These are phyloP conservation scores for Boletus reticuloceps DNA, from an alignment of 768 basidiomycete species.

Conservation along the genomic window DNA sequence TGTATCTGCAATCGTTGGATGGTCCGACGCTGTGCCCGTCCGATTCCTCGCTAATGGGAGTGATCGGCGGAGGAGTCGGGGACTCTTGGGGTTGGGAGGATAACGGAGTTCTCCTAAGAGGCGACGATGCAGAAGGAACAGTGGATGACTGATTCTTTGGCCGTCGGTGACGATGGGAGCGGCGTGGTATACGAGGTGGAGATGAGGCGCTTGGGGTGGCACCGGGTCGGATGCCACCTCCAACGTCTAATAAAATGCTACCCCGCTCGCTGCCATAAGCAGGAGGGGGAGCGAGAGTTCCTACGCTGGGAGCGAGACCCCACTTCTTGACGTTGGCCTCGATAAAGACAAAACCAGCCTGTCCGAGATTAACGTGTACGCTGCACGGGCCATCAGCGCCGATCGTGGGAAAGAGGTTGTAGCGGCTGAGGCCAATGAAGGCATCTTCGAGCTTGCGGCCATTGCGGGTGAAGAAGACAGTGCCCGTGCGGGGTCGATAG, in stretches of 20 bases:
- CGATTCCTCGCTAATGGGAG: slow-evolving; percentile 69
- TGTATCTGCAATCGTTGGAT: slow-evolving; percentile 48
- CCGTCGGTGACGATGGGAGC: slow-evolving; percentile 61
- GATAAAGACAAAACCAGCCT: slow-evolving; percentile 98
- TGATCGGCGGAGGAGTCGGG: slow-evolving; percentile 62
- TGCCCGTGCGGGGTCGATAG: slow-evolving; percentile 93
- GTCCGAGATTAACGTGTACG: slow-evolving; percentile 96
- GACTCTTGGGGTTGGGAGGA: slow-evolving; percentile 45
- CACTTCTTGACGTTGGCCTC: slow-evolving; percentile 99
- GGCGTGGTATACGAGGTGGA: slow-evolving; percentile 42
- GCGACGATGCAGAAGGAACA: slow-evolving; percentile 57
- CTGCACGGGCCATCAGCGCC: slow-evolving; percentile 96
- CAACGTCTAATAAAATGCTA: slow-evolving; percentile 92
- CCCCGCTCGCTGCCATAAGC: slow-evolving; percentile 97
- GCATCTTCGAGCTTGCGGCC: slow-evolving; percentile 97
- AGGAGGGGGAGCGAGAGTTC: slow-evolving; percentile 95
- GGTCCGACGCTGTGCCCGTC: slow-evolving; percentile 50
- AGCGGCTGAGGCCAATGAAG: slow-evolving; percentile 82
- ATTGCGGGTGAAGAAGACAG: slow-evolving; percentile 99
- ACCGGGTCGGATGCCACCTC: slow-evolving; percentile 38
- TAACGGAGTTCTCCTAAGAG: slow-evolving; percentile 54
- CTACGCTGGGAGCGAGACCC: slow-evolving; percentile 96
- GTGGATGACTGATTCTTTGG: slow-evolving; percentile 38
- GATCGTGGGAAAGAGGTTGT: slow-evolving; percentile 96
- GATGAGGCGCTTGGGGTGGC: slow-evolving; percentile 47